Conservation (phyloP, 78 protist genomes). For the Dictyostelium capitatum region DNA sequence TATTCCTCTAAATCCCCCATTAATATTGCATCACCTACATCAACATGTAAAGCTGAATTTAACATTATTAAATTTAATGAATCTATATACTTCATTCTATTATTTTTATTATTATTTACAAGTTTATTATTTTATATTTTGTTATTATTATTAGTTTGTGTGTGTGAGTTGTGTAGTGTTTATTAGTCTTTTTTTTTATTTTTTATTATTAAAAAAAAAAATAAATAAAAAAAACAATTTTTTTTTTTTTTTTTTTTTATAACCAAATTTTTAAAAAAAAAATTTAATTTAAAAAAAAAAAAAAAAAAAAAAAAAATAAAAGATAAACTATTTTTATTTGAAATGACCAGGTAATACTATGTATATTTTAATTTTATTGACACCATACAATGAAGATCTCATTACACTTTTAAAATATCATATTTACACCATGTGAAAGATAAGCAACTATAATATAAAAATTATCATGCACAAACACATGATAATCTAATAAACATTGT, state of each 20-base stretch:
- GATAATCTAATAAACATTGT: too few species aligned
- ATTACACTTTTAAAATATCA: too few species aligned
- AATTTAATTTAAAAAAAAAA: too few species aligned
- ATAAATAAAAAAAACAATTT: not conserved
- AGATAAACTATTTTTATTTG: too few species aligned
- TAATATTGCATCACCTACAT: constrained; percentile 44
- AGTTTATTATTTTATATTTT: not conserved
- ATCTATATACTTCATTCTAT: constrained; percentile 66
- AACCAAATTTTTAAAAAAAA: too few species aligned
- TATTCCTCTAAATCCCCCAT: constrained; percentile 43
- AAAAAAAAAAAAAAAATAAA: too few species aligned
- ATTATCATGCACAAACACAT: too few species aligned
- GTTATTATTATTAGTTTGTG: not conserved
- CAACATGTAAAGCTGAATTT: constrained; percentile 27
- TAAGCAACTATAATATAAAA: too few species aligned
- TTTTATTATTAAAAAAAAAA: not conserved
- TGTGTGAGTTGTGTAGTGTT: not conserved
- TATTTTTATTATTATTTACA: not conserved
- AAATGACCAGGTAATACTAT: too few species aligned
- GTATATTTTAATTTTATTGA: too few species aligned
- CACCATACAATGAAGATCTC: too few species aligned
- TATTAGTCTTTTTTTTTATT: not conserved
- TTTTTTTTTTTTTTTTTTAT: not conserved
- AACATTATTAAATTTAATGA: constrained; percentile 33
- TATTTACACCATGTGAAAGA: too few species aligned